A percentile compares a stretch with the other conserved stretches of the same genome.
Conservation (phyloP, 306 rosid species). For the Trifolium dubium region DNA sequence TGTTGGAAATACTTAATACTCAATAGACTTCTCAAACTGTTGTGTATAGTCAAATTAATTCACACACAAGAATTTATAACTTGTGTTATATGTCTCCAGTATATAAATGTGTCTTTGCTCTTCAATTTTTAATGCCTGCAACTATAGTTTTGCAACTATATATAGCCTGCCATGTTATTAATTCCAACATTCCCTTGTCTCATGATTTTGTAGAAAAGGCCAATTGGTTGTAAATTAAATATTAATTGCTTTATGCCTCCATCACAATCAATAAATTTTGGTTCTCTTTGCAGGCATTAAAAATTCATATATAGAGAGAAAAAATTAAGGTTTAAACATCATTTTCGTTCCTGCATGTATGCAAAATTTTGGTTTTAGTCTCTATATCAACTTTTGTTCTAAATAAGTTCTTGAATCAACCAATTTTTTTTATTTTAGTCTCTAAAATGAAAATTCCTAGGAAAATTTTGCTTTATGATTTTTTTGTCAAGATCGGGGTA, state of each 20-base stretch:
- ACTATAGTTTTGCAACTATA: too few relatives aligned
- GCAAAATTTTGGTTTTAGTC: too few relatives aligned
- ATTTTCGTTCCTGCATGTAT: too few relatives aligned
- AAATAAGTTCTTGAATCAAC: too few relatives aligned
- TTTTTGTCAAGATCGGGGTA: too few relatives aligned
- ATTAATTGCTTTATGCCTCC: not conserved
- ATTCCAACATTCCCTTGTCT: conserved; percentile 9
- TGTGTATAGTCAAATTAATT: not conserved
- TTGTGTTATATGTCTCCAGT: not conserved
- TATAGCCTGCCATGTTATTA: not conserved
- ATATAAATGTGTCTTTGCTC: not conserved
- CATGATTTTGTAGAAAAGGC: conserved; percentile 13
- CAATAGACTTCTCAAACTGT: not conserved
- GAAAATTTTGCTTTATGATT: too few relatives aligned
- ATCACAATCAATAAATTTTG: not conserved
- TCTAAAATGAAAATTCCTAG: too few relatives aligned
- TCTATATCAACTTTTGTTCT: too few relatives aligned
- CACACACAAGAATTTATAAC: not conserved
- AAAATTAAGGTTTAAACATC: too few relatives aligned
- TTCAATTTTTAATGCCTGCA: not conserved
- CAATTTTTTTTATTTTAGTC: too few relatives aligned
- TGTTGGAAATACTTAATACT: conserved; percentile 39
- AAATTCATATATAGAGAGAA: too few relatives aligned
- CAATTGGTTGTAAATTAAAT: not conserved
- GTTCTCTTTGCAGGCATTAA: too few relatives aligned